These are phyloP conservation scores for Striga asiatica DNA, from an alignment of 257 asterid species.

Conservation along the genomic window DNA sequence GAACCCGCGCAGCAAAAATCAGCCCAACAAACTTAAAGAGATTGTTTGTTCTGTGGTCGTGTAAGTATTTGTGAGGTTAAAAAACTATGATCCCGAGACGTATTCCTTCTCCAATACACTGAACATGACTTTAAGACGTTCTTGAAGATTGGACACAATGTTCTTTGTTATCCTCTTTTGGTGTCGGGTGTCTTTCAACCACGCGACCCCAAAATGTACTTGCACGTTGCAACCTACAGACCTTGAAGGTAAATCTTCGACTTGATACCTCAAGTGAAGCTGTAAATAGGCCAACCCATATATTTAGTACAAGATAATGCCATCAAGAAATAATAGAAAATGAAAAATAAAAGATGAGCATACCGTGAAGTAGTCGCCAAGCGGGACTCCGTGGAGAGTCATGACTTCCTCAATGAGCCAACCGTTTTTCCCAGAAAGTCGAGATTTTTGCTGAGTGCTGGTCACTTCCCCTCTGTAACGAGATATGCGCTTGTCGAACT, in stretches of 20 bases:
- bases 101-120: constrained; percentile 81
- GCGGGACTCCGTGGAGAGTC: constrained; percentile 94
- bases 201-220: constrained; percentile 64
- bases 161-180: constrained; percentile 78
- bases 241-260: constrained; percentile 63
- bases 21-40: too few species aligned
- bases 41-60: too few species aligned
- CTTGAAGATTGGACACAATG: constrained; percentile 57
- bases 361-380: constrained; percentile 90
- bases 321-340: too few species aligned
- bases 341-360: too few species aligned
- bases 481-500: constrained; percentile 67
- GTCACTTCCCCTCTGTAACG: constrained; percentile 90
- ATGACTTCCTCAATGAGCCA: constrained; percentile 95
- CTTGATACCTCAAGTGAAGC: constrained; percentile 85
- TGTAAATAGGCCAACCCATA: constrained; percentile 30
- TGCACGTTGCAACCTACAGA: constrained; percentile 74
- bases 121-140: constrained; percentile 70
- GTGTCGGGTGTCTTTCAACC: constrained; percentile 68
- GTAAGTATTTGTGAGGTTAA: neutral
- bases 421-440: constrained; percentile 46
- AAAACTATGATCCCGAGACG: constrained; percentile 34
- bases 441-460: constrained; percentile 87
- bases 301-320: too few species aligned
- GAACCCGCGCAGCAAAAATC: neutral